Percentiles rank a stretch among this genome's conserved stretches.
Evolutionary conservation across 2,329 filamentous ascomycete genomes (phyloP).

Genomic region (Coniella vitis): DNA sequence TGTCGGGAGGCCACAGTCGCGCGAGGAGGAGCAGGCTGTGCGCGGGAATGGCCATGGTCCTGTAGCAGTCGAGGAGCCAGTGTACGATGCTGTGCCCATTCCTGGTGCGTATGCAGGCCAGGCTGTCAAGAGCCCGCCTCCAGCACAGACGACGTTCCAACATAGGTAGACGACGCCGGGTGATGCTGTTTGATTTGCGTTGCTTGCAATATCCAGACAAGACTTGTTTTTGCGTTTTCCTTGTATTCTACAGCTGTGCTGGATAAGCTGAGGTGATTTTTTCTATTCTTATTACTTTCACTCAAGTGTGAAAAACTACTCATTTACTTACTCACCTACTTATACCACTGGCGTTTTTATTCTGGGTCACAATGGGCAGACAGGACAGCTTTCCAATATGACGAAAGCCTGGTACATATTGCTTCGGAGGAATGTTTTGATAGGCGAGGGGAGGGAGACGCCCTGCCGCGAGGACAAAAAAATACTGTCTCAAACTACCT

Average conservation of each 20-base stretch:
- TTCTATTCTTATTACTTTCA: not conserved
- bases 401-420: no score
- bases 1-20: constrained; percentile 22
- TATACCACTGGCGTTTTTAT: constrained; percentile 1
- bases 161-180: constrained; percentile 17
- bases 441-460: no score
- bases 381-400: no score
- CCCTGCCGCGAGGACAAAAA: no score
- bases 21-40: constrained; percentile 28
- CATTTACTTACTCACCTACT: no score
- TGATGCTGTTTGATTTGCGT: not conserved
- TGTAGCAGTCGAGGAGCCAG: constrained; percentile 70
- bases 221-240: constrained; percentile 16
- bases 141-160: constrained; percentile 38
- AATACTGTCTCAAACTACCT: no score
- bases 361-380: no score
- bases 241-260: constrained; percentile 7
- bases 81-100: constrained; percentile 81
- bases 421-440: no score
- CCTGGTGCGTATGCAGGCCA: constrained; percentile 70
- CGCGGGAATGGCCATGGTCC: constrained; percentile 53
- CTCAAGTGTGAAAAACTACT: no score
- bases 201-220: no score
- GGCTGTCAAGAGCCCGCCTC: constrained; percentile 45
- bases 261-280: constrained; percentile 12